phyloP scores from a whole-genome alignment of 2,329 filamentous ascomycete genomes.

The Ophiobolus disseminans region DNA sequence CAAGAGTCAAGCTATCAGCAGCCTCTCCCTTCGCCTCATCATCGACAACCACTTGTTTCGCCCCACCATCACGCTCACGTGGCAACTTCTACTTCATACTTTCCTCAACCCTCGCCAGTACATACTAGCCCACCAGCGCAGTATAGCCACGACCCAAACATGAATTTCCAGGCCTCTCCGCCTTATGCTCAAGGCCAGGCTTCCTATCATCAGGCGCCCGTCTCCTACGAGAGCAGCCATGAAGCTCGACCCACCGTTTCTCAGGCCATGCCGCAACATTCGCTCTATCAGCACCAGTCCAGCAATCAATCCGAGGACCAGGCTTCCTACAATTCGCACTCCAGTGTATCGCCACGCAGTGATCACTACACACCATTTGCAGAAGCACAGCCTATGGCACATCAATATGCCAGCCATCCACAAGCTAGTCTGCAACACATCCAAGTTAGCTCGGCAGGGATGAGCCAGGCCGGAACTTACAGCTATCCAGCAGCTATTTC shows the following conservation, averaged over 20 bases:
- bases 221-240: constrained; percentile 30
- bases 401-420: constrained; percentile 33
- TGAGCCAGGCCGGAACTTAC: constrained; percentile 32
- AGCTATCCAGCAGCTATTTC: constrained; percentile 28
- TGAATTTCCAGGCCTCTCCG: constrained; percentile 26
- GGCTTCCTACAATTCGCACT: constrained; percentile 26
- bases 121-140: constrained; percentile 31
- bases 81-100: constrained; percentile 40
- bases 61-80: constrained; percentile 40
- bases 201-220: constrained; percentile 36
- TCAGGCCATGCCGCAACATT: constrained; percentile 28
- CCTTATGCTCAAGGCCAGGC: constrained; percentile 30
- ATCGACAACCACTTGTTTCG: constrained; percentile 39
- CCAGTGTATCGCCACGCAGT: constrained; percentile 29
- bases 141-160: constrained; percentile 28
- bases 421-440: constrained; percentile 26
- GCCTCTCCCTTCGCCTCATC: constrained; percentile 40
- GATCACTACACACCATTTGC: constrained; percentile 34
- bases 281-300: constrained; percentile 32
- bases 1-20: constrained; percentile 39
- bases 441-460: constrained; percentile 24
- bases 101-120: constrained; percentile 39
- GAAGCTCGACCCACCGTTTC: constrained; percentile 29
- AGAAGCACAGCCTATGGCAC: constrained; percentile 26
- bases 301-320: constrained; percentile 31